These are phyloP conservation scores for Guadua angustifolia DNA, from an alignment of 176 grass and related monocot species.

Conservation along the genomic window DNA sequence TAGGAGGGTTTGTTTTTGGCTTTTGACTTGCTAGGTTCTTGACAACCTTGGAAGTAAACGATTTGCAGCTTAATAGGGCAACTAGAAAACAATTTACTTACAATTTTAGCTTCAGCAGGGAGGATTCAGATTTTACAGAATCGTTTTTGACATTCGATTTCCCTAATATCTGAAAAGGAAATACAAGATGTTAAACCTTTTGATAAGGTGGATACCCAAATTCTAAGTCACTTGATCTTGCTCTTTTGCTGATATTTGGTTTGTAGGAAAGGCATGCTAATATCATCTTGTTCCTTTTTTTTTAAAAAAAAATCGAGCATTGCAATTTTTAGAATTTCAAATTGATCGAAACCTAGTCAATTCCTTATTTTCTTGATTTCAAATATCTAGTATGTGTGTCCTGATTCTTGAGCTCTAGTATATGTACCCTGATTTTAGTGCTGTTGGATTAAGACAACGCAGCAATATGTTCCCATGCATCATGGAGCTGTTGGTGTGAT, in stretches of 20 bases:
- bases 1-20: slow-evolving; percentile 20
- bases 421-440: background rate
- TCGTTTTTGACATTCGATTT: background rate
- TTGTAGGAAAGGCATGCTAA: background rate
- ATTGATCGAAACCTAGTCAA: background rate
- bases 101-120: background rate
- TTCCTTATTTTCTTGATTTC: background rate
- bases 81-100: background rate
- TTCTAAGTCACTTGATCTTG: background rate
- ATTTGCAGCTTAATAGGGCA: slow-evolving; percentile 6
- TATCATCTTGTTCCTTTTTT: background rate
- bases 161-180: background rate
- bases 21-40: slow-evolving; percentile 18
- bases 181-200: background rate
- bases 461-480: background rate
- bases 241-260: background rate
- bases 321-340: background rate
- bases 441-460: background rate
- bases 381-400: background rate
- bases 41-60: background rate
- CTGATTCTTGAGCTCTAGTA: background rate
- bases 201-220: background rate
- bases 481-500: background rate
- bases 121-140: background rate
- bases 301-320: background rate